Evolutionary conservation across 139 green algal species (phyloP).

Genomic region (Chlorella sp.): DNA sequence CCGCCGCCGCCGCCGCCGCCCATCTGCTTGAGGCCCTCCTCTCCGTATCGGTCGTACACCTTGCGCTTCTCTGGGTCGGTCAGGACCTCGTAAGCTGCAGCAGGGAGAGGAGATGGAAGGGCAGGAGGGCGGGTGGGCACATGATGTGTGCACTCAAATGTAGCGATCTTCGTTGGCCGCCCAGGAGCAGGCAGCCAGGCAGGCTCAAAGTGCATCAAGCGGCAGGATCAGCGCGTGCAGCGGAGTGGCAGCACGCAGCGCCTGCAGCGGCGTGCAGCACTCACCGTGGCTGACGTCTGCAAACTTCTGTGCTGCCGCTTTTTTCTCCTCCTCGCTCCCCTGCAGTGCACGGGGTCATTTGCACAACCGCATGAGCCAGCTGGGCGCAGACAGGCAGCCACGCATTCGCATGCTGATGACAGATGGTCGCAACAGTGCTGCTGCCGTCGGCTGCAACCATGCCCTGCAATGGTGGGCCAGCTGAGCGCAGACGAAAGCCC

Average conservation of each 20-base stretch:
- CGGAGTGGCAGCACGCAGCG: neutral
- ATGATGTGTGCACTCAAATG: neutral
- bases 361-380: no score
- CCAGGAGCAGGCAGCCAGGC: neutral
- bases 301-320: conserved; percentile 91
- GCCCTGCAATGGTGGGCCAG: no score
- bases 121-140: neutral
- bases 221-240: neutral
- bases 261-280: neutral
- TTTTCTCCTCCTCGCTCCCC: conserved; percentile 90
- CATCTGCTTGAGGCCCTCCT: conserved; percentile 97
- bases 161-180: neutral
- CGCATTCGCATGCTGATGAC: no score
- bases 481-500: no score
- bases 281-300: conserved; percentile 93
- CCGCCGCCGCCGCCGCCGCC: conserved; percentile 61
- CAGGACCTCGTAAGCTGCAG: conserved; percentile 95
- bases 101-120: neutral
- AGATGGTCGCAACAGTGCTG: no score
- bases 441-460: no score
- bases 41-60: conserved; percentile 97
- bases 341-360: neutral
- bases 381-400: no score
- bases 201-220: neutral
- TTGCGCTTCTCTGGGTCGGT: conserved; percentile 88